Base-by-base conservation (phyloP, 2,329 filamentous ascomycete species). In the Fusarium siculi region DNA sequence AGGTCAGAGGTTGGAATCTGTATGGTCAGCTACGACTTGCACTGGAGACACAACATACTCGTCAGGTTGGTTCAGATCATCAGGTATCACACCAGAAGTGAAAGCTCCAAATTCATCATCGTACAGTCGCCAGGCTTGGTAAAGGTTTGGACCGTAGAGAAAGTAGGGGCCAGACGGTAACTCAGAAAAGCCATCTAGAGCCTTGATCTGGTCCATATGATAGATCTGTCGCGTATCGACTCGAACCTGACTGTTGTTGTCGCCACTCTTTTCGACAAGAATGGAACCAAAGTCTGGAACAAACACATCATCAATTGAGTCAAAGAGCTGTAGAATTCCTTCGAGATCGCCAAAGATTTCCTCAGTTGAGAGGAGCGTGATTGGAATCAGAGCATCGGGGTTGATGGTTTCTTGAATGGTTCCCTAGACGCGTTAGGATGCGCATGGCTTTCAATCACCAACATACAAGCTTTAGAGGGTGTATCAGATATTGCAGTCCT, bases 41-140 rank as follows among this genome's bases (percentile, higher is more conserved):
- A 28, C 12, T 10, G 2, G 8, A 30, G 18, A 12, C 10, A 12
- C 10, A 30, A 65, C 72, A 28, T 74, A 82, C 80, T 72, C 59
- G 12, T 80, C 64, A 7, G 73, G 73, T 14, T 68, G 66, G n/a
- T 74, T 71, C 9, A 78, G 64, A 36, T 80, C 72, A n/a, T 83
- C 80, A 1, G 82, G 80, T 30, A 84, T 75, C 5, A 84, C 78
- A n/a, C 83, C 83, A 58, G 79, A 76, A 4, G 75, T 76, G 53
- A 84, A 84, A 1, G 82, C 82, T 5, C 79, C 79, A 9, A 81
- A 60, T 1, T 78, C 73, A 54, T 84, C 83, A 15, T 82, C 80
- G 40, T 84, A 84, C n/a, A 84, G 57, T 34, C 79, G 79, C 81
- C 82, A 84, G 9, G 83, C 83, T 50, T 83, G 83, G 40, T 84